A percentile compares a stretch with the other conserved stretches of the same genome.
These are phyloP conservation scores for Phytopythium montanum DNA, from an alignment of 352 stramenopile species.

Conservation along the genomic window DNA sequence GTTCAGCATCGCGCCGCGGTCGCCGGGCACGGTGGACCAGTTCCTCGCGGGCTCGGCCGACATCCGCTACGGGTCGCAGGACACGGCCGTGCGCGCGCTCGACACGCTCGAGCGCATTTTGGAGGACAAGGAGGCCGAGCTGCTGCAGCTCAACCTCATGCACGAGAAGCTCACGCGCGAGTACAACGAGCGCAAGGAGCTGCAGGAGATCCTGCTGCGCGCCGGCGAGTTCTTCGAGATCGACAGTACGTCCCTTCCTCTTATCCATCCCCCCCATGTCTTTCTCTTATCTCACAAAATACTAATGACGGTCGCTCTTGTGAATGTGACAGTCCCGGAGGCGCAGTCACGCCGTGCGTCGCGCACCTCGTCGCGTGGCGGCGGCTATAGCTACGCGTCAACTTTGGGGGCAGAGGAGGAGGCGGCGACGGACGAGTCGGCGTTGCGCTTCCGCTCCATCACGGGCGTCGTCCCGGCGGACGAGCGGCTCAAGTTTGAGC, in stretches of 20 bases:
- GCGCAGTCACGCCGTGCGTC: constrained; percentile 47
- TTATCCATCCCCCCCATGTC: background rate
- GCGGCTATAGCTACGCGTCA: constrained; percentile 50
- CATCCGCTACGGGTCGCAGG: constrained; percentile 76
- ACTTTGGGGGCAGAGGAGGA: constrained; percentile 9
- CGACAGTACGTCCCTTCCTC: constrained; percentile 36
- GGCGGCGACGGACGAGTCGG: constrained; percentile 28
- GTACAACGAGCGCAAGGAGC: constrained; percentile 95
- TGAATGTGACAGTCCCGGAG: constrained; percentile 39
- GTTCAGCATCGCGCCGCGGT: constrained; percentile 88
- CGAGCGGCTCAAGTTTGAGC: constrained; percentile 95
- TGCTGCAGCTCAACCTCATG: constrained; percentile 97
- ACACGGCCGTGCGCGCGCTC: constrained; percentile 83
- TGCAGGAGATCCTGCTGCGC: constrained; percentile 79
- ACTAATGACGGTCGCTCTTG: constrained; percentile 1
- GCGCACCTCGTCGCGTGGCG: constrained; percentile 47
- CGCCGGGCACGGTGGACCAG: constrained; percentile 62
- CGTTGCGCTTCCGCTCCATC: constrained; percentile 92
- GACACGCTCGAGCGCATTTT: constrained; percentile 95
- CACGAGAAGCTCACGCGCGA: constrained; percentile 97
- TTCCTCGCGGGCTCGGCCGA: constrained; percentile 74
- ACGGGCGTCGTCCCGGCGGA: constrained; percentile 93
- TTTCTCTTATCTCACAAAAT: background rate
- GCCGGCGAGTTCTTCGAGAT: constrained; percentile 87
- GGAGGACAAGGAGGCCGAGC: constrained; percentile 95